These are phyloP conservation scores for Globomyces pollinis-pini DNA, from an alignment of 192 early-diverging fungal genomes.

Conservation along the genomic window DNA sequence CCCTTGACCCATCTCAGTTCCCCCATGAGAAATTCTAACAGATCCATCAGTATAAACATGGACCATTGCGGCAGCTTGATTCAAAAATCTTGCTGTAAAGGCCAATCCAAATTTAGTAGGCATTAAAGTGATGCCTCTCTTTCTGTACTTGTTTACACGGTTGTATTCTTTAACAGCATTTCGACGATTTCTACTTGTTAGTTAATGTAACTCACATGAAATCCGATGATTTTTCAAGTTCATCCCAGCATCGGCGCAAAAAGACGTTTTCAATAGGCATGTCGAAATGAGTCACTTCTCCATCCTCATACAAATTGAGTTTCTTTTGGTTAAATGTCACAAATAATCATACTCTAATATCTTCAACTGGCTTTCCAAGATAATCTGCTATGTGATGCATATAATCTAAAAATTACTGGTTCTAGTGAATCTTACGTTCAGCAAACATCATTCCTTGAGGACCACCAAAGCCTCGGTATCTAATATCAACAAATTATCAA, in stretches of 20 bases:
- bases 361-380: conserved; percentile 53
- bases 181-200: conserved; percentile 49
- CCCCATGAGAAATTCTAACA: conserved; percentile 70
- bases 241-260: conserved; percentile 59
- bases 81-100: conserved; percentile 64
- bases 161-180: no score
- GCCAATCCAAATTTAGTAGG: conserved; percentile 83
- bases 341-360: conserved; percentile 33
- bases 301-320: conserved; percentile 64
- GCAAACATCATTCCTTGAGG: conserved; percentile 78
- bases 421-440: no score
- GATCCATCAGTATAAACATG: conserved; percentile 82
- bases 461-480: conserved; percentile 80
- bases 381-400: conserved; percentile 71
- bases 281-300: conserved; percentile 64
- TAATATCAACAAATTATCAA: no score
- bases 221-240: conserved; percentile 48
- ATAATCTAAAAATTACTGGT: no score
- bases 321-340: conserved; percentile 14
- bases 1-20: conserved; percentile 90
- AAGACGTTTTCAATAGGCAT: conserved; percentile 65
- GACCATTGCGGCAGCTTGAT: conserved; percentile 78
- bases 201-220: conserved; percentile 48
- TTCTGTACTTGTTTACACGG: conserved; percentile 58
- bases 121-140: conserved; percentile 68